phyloP scores from a whole-genome alignment of 768 basidiomycete species.

The Hydnum rufescens region DNA sequence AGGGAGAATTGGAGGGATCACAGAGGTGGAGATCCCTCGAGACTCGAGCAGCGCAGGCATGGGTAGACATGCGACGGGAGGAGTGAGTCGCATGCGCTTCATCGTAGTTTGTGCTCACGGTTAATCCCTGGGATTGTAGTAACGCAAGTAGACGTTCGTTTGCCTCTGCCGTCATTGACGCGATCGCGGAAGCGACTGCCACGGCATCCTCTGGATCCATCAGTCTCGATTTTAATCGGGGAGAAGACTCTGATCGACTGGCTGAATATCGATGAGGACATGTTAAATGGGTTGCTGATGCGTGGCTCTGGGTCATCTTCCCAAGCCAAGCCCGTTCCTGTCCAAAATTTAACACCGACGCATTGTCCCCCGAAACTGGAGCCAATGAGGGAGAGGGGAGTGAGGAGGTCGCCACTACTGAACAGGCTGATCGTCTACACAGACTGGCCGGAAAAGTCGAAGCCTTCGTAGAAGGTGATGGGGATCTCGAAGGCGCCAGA shows the following conservation, averaged over 20 bases:
- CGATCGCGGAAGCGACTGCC: constrained; percentile 32
- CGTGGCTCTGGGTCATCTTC: too few species aligned
- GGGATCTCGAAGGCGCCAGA: constrained; percentile 69
- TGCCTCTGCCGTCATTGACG: constrained; percentile 45
- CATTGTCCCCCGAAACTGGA: too few species aligned
- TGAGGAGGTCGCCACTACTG: constrained; percentile 34
- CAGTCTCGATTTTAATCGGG: constrained; percentile 6
- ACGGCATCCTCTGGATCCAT: constrained; percentile 11
- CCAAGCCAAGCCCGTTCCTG: constrained; percentile 5
- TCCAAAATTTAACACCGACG: too few species aligned
- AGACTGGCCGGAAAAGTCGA: constrained; percentile 72
- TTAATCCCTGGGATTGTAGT: constrained; percentile 16
- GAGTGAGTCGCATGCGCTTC: constrained; percentile 33
- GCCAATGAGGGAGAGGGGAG: constrained; percentile 12
- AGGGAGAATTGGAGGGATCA: constrained; percentile 57
- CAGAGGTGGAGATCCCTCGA: constrained; percentile 56
- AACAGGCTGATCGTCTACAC: constrained; percentile 50
- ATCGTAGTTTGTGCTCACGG: not conserved
- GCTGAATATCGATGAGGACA: constrained; percentile 59
- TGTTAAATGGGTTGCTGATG: constrained; percentile 61
- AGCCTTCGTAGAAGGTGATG: constrained; percentile 77
- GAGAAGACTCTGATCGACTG: constrained; percentile 70
- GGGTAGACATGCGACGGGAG: constrained; percentile 36
- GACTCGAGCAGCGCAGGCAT: constrained; percentile 44
- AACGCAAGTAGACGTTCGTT: constrained; percentile 54